These are phyloP conservation scores for Triticum timopheevii DNA, from an alignment of 176 grass and related monocot species.

Conservation along the genomic window DNA sequence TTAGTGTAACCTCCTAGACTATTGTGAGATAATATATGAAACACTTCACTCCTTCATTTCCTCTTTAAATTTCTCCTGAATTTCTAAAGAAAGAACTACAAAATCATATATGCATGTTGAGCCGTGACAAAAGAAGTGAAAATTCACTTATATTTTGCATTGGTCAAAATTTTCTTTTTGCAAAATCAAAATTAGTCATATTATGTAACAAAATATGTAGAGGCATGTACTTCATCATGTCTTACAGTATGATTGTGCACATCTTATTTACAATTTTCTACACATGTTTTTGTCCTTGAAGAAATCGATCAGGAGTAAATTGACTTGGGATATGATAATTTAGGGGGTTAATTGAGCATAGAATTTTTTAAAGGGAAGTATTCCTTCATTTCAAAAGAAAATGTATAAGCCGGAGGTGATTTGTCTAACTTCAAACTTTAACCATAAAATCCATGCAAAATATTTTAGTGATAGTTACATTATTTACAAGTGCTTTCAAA, in stretches of 20 bases:
- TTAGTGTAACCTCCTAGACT: background rate
- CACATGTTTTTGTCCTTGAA: background rate
- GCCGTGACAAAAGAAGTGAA: background rate
- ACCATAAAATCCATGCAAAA: too few species aligned
- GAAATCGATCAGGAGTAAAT: background rate
- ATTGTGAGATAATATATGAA: background rate
- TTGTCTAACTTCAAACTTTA: background rate
- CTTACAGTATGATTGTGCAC: background rate
- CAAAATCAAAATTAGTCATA: too few species aligned
- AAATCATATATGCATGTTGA: background rate
- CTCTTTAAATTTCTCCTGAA: background rate
- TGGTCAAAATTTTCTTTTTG: background rate
- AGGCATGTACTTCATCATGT: too few species aligned
- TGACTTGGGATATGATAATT: too few species aligned
- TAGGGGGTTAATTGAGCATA: too few species aligned
- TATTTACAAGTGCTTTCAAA: too few species aligned
- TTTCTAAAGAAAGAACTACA: background rate
- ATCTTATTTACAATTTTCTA: background rate
- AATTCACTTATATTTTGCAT: background rate
- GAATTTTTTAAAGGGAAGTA: too few species aligned
- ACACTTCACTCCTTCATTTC: background rate
- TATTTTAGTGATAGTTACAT: background rate
- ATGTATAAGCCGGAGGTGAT: background rate
- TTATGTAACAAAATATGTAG: too few species aligned
- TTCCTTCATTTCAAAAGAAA: background rate